Base-by-base conservation (phyloP, 2,329 filamentous ascomycete species). In the Mycocentrospora acerina region DNA sequence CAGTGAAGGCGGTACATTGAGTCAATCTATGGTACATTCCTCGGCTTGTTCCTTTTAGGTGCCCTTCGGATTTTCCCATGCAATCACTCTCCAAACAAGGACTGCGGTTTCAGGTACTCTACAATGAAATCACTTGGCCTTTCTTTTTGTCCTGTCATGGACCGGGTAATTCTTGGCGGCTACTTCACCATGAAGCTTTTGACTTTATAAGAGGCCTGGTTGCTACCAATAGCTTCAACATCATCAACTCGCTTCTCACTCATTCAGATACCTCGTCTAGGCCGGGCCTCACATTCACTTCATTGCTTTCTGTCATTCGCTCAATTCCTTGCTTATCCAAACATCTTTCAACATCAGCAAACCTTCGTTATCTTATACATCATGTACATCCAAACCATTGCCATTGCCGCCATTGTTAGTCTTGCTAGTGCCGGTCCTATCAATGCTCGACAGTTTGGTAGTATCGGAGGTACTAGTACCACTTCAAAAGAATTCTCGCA, bases 401-500 rank as follows among this genome's bases (percentile, higher is more conserved):
- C 64, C 31, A 26, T 51, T 8, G 40, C 55, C 7, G 42, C 48
- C 29, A 32, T 65, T 13, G 41, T 48, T 14, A 44, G 54, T 25
- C 41, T 64, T 10, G 53, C 49, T 22, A 35, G 45, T 22, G 41
- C 59, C 4, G 36, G 39, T 10, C 59, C 62, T 3, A 35, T 64
- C 6, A 50, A 60, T 16, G 48, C 44, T 13, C 60, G 62, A 17
- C 55, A 62, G 29, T 29, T 55, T 4, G 25, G 37, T 9, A n/a
- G n/a, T n/a, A 22, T 40, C 11, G 48, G 48, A 14, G 37, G 46
- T 8, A 63, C 59, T 19, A 38, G 53, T 4, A 48, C 40, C 7
- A 60, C 48, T 4, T 57, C 65, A 5, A 68, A 68, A 8, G 70
- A 73, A 25, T 69, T 72, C 40, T 66, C 63, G 7, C 40, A 52